These are phyloP conservation scores for Fusarium sp. DNA, from an alignment of 2,329 filamentous ascomycete species.

Conservation along the genomic window DNA sequence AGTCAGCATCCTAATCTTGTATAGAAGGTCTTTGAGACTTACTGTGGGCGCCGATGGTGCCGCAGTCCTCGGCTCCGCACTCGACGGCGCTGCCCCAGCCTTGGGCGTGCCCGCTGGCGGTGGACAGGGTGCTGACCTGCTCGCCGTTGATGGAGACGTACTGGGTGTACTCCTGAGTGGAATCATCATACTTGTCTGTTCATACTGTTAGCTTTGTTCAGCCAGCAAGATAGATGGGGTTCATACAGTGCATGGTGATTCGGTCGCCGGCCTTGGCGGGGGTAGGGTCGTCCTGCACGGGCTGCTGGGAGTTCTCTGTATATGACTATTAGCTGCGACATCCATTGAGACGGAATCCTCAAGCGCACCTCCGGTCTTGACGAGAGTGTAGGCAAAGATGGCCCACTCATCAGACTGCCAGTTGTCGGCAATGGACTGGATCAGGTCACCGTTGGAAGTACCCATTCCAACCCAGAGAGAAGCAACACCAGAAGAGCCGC, in stretches of 20 bases:
- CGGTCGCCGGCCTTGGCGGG: slow-evolving; percentile 31
- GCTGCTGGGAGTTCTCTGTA: slow-evolving; percentile 34
- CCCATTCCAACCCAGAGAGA: slow-evolving; percentile 67
- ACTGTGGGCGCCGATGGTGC: slow-evolving; percentile 54
- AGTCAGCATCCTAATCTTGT: too few relatives aligned
- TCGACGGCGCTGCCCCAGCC: slow-evolving; percentile 66
- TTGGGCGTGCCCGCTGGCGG: slow-evolving; percentile 58
- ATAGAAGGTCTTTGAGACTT: slow-evolving; percentile 5
- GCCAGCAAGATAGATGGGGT: rapidly evolving
- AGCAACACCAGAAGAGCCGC: slow-evolving; percentile 54
- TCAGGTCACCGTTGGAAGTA: slow-evolving; percentile 62
- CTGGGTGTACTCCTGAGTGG: slow-evolving; percentile 34
- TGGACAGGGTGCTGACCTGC: slow-evolving; percentile 60
- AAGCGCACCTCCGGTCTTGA: slow-evolving; percentile 50
- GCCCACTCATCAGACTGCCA: slow-evolving; percentile 53
- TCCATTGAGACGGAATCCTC: not conserved
- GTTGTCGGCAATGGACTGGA: slow-evolving; percentile 64
- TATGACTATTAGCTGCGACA: not conserved
- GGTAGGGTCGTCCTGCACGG: slow-evolving; percentile 34
- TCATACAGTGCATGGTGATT: slow-evolving; percentile 44
- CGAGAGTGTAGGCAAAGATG: slow-evolving; percentile 61
- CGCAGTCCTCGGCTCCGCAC: slow-evolving; percentile 84
- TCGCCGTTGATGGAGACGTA: slow-evolving; percentile 42
- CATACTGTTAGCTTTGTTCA: not conserved
- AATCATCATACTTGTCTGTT: slow-evolving; percentile 38